phyloP scores from a whole-genome alignment of 2,329 filamentous ascomycete species.

The Coniochaeta ligniaria region DNA sequence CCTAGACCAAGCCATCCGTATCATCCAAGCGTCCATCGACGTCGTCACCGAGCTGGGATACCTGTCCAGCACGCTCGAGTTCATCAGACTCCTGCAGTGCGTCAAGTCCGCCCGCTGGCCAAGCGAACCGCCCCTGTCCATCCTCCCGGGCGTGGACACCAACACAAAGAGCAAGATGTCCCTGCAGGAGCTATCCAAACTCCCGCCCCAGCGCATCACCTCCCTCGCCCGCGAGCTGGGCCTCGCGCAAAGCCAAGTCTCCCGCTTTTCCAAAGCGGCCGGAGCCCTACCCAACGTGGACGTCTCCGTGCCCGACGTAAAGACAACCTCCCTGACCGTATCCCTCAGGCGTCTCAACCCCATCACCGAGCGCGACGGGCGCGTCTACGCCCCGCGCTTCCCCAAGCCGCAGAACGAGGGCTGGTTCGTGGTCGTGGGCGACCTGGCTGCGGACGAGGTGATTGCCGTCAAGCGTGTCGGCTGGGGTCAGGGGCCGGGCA shows the following conservation, averaged over 20 bases:
- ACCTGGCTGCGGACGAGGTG: constrained; percentile 63
- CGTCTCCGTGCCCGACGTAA: constrained; percentile 54
- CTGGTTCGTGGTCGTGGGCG: constrained; percentile 77
- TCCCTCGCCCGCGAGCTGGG: constrained; percentile 43
- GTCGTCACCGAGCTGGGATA: constrained; percentile 86
- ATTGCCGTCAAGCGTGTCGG: constrained; percentile 79
- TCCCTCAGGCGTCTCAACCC: constrained; percentile 60
- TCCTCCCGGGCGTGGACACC: constrained; percentile 65
- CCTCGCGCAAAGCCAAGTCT: constrained; percentile 35
- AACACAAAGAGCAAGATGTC: constrained; percentile 31
- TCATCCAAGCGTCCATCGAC: constrained; percentile 92
- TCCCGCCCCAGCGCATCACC: constrained; percentile 25
- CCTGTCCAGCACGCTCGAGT: constrained; percentile 67
- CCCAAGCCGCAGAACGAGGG: constrained; percentile 93
- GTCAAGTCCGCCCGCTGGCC: constrained; percentile 94
- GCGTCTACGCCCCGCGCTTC: constrained; percentile 81
- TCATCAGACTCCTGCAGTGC: constrained; percentile 81
- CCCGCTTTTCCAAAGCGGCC: constrained; percentile 50
- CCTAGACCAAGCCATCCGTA: constrained; percentile 92
- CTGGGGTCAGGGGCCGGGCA: constrained; percentile 45
- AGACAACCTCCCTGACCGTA: constrained; percentile 56
- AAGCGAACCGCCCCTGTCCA: constrained; percentile 67
- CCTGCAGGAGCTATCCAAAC: constrained; percentile 34
- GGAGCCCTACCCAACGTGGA: constrained; percentile 62
- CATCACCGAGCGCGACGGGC: constrained; percentile 55